phyloP scores from a whole-genome alignment of 2,329 filamentous ascomycete genomes.

The Colletotrichum destructivum region DNA sequence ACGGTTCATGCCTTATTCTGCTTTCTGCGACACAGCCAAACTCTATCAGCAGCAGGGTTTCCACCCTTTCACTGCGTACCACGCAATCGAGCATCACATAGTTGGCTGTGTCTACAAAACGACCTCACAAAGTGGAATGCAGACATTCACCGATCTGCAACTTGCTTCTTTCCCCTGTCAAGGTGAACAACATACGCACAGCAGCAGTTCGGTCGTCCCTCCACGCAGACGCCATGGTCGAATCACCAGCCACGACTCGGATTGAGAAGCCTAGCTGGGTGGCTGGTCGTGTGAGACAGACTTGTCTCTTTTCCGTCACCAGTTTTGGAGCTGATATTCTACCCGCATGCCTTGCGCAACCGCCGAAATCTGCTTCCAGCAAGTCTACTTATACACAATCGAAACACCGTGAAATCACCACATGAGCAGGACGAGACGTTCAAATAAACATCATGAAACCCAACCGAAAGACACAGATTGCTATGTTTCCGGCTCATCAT shows the following conservation, averaged over 20 bases:
- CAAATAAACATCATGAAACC: background rate
- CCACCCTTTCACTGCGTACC: background rate
- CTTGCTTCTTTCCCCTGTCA: background rate
- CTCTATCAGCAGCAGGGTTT: background rate
- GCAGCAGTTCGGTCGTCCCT: background rate
- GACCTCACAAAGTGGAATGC: background rate
- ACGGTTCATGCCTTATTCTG: too few species aligned
- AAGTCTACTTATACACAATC: slow-evolving; percentile 10
- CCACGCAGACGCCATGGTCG: background rate
- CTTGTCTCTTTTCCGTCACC: background rate
- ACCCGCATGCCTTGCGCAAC: background rate
- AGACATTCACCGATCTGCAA: background rate
- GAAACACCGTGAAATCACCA: background rate
- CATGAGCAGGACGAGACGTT: background rate
- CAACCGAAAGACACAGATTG: background rate
- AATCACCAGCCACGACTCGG: too few species aligned
- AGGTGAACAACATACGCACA: background rate
- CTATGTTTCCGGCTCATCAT: background rate
- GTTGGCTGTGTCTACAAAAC: background rate
- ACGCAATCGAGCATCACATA: background rate
- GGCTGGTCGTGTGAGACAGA: background rate
- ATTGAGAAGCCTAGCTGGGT: too few species aligned
- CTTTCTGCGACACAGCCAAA: too few species aligned
- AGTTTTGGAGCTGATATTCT: background rate
- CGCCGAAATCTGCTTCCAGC: background rate